A percentile compares a stretch with the other conserved stretches of the same genome.
phyloP scores from a whole-genome alignment of 148 eudicot species.

The Arctostaphylos glauca region DNA sequence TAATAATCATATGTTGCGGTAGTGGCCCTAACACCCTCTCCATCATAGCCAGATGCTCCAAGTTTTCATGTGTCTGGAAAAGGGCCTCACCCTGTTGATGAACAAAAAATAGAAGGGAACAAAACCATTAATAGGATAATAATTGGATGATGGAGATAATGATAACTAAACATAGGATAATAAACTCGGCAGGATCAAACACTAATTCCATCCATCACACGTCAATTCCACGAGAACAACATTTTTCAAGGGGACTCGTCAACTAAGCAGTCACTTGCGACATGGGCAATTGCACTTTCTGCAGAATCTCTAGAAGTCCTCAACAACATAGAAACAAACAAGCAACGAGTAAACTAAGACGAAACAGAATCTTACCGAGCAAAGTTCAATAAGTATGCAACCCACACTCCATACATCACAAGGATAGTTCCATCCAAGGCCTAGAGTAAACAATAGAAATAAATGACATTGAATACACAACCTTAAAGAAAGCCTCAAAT shows the following conservation, averaged over 20 bases:
- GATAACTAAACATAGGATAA: not conserved
- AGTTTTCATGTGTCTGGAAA: constrained; percentile 60
- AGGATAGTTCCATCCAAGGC: constrained; percentile 65
- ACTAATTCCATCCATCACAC: not conserved
- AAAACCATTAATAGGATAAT: not conserved
- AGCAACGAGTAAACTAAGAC: not conserved
- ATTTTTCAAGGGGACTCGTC: not conserved
- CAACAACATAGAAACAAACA: not conserved
- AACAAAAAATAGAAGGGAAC: not conserved
- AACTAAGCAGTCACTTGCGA: not conserved
- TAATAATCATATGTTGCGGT: constrained; percentile 49
- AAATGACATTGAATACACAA: not conserved
- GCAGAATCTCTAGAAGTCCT: not conserved
- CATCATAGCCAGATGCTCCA: constrained; percentile 73
- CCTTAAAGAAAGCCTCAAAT: constrained; percentile 7
- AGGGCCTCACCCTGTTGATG: constrained; percentile 50
- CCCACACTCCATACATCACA: constrained; percentile 68
- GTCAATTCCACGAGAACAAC: not conserved
- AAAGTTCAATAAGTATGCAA: constrained; percentile 57
- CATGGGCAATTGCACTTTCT: constrained; percentile 4
- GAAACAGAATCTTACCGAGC: constrained; percentile 31
- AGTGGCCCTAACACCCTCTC: constrained; percentile 58
- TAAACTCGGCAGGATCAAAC: not conserved
- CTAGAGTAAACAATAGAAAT: constrained; percentile 22
- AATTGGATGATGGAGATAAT: not conserved